Evolutionary conservation across 352 stramenopile genomes (phyloP), one percentile per base, ranked within the genome.

Genomic region (Phytopythium cucurbitacearum): DNA sequence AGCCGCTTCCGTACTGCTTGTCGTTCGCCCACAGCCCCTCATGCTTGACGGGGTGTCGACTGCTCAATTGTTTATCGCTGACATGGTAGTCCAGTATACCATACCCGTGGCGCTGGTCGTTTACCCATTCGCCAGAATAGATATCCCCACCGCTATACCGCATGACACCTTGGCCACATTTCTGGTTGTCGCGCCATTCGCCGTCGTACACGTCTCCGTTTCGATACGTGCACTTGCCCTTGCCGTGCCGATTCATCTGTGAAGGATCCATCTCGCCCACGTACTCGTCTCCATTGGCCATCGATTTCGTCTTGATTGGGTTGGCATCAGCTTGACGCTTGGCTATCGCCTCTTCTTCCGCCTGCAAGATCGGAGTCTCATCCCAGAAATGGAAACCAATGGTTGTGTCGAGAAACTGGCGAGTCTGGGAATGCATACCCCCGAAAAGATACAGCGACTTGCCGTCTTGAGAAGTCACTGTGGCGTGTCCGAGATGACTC

Each of bases 1-100:
- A 71, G 0, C 90, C 86, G 10, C 63, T 45, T 5, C 87, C 90
- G 15, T 66, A 56, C 36, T 82, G 89, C 37, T 61, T 32, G 43
- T 89, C 76, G 28, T 73, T 13, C 3, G 51, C 32, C 88, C 90
- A 97, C 10, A 81, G 53, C 10, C 90, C 90, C 40, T 94, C 79
- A 58, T 96, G 95, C 40, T 60, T 63, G 34, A 66, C 65, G 7
- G 53, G 49, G 32, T 67, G 58, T 4, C 53, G 57, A 43, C 28
- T 16, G 15, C 15, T 47, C 41, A 38, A 6, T 15, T 35, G 32
- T 37, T 47, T 49, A 45, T 35, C 15, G 56, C 46, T 34, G 36
- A 12, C 32, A 49, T 53, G 42, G 13, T 60, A 61, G 44, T 85
- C 67, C 16, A 69, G 59, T 33, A 87, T 71, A 11, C 82, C 82